A percentile compares a stretch with the other conserved stretches of the same genome.
Conservation (phyloP, 257 asterid species). For the Anisodus tanguticus region DNA sequence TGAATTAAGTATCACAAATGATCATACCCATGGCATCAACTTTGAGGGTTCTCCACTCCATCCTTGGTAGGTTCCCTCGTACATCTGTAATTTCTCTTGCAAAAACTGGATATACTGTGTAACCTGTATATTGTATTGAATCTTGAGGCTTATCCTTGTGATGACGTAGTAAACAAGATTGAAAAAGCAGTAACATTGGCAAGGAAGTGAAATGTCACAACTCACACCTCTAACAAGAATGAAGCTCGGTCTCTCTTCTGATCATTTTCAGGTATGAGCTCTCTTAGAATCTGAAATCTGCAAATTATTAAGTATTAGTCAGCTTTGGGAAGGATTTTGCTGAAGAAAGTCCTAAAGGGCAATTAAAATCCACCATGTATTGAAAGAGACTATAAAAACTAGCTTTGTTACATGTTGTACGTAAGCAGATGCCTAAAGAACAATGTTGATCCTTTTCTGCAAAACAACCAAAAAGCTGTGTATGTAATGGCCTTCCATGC, state of each 20-base stretch:
- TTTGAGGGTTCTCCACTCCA: slow-evolving; percentile 80
- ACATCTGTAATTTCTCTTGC: slow-evolving; percentile 66
- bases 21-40: slow-evolving; percentile 67
- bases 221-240: slow-evolving; percentile 89
- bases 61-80: slow-evolving; percentile 66
- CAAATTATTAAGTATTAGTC: slow-evolving; percentile 30
- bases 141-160: slow-evolving; percentile 1
- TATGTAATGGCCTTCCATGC: neutral
- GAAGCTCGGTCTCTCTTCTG: slow-evolving; percentile 86
- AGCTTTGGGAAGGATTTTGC: slow-evolving; percentile 17
- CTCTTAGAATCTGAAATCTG: slow-evolving; percentile 80
- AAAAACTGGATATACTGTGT: slow-evolving; percentile 82
- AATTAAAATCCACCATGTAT: neutral
- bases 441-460: neutral
- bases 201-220: slow-evolving; percentile 43
- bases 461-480: neutral
- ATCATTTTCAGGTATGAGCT: slow-evolving; percentile 78
- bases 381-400: neutral
- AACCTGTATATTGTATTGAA: slow-evolving; percentile 61
- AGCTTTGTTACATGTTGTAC: neutral
- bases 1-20: slow-evolving; percentile 13
- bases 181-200: slow-evolving; percentile 23
- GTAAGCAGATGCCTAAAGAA: neutral
- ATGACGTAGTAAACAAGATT: neutral
- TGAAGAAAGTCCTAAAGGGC: neutral